A percentile compares a stretch with the other conserved stretches of the same genome.
Conservation (phyloP, 1,284 basidiomycete genomes). For the Pseudozyma tsukubaensis region DNA sequence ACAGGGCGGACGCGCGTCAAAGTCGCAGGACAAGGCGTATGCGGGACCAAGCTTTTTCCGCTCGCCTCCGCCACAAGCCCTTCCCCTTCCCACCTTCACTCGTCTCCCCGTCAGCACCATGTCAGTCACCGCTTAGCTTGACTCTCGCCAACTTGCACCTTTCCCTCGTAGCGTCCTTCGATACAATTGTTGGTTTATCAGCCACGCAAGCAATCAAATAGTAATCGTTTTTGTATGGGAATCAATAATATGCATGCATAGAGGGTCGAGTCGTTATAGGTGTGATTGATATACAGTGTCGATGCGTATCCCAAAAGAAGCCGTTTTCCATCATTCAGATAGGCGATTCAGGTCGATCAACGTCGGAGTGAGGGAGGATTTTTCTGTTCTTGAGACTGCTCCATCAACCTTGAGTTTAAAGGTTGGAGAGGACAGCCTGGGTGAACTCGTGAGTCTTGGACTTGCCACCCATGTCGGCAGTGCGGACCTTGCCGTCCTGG, state of each 20-base stretch:
- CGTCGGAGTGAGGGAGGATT: conserved; percentile 11
- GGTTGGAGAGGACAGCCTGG: conserved; percentile 64
- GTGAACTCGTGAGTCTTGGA: conserved; percentile 68
- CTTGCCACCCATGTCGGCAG: conserved; percentile 90
- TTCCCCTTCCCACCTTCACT: conserved; percentile 24
- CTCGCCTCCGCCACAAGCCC: conserved; percentile 25
- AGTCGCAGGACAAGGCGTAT: conserved; percentile 9
- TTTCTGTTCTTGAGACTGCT: background rate
- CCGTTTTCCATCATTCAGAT: background rate
- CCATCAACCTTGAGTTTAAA: conserved; percentile 24
- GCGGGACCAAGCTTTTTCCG: conserved; percentile 35
- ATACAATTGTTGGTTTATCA: background rate
- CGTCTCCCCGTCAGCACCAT: background rate
- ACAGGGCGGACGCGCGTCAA: background rate
- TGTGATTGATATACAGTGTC: conserved; percentile 45
- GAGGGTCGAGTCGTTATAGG: conserved; percentile 18
- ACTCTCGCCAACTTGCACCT: background rate
- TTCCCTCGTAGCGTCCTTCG: background rate
- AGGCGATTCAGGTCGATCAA: conserved; percentile 12
- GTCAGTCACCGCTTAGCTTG: background rate
- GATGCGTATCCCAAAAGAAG: conserved; percentile 8
- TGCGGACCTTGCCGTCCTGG: conserved; percentile 86
- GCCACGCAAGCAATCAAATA: conserved; percentile 11
- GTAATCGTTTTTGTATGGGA: conserved; percentile 4
- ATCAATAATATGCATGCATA: conserved; percentile 45